These are phyloP conservation scores for Podila clonocystis DNA, from an alignment of 192 early-diverging fungal species.

Conservation along the genomic window DNA sequence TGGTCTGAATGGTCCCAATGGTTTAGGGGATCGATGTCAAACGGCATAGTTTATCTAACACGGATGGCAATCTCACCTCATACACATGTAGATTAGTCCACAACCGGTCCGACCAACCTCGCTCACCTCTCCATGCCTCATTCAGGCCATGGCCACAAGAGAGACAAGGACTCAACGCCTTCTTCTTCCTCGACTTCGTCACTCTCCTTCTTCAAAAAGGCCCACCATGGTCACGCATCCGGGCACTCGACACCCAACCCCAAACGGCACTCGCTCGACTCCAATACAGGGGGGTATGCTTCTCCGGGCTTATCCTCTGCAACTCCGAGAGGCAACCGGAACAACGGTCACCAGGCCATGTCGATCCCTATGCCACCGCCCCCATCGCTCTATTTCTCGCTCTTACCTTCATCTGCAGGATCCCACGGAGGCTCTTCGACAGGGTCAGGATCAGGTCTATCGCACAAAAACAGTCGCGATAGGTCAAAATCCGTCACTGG, in stretches of 20 bases:
- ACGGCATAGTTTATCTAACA: neutral
- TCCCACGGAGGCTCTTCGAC: neutral
- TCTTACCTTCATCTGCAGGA: conserved; percentile 10
- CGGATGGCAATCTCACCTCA: neutral
- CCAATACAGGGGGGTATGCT: conserved; percentile 4
- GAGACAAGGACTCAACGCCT: neutral
- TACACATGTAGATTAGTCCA: neutral
- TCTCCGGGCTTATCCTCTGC: conserved; percentile 9
- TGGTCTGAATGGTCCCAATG: neutral
- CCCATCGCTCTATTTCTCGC: conserved; percentile 27
- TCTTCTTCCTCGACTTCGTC: conserved; percentile 10
- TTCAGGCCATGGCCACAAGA: conserved; percentile 4
- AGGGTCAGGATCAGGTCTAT: conserved; percentile 9
- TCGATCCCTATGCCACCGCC: conserved; percentile 39
- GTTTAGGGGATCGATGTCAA: too few relatives aligned
- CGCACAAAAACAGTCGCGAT: conserved; percentile 7
- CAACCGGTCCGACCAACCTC: neutral
- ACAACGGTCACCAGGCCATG: conserved; percentile 44
- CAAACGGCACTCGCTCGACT: conserved; percentile 26
- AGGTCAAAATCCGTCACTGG: conserved; percentile 6
- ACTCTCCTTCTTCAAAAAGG: conserved; percentile 2
- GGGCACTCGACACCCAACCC: conserved; percentile 8
- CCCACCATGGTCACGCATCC: neutral
- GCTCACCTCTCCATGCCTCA: neutral
- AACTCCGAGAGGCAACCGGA: conserved; percentile 37